Conservation (phyloP, 2,329 filamentous ascomycete species). For the Fusarium sp. region DNA sequence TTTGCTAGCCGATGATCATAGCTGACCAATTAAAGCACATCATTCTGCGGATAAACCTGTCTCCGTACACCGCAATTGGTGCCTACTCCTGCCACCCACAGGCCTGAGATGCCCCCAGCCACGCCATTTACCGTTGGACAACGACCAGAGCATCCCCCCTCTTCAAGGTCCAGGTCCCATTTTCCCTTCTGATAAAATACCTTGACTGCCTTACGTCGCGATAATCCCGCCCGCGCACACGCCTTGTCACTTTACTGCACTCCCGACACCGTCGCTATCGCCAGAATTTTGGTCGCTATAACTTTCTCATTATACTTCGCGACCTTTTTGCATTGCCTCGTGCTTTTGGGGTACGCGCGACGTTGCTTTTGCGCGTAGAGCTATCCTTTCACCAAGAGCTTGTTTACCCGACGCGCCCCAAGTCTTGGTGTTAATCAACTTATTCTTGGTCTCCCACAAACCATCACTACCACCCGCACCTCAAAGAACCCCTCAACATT, state of each 20-base stretch:
- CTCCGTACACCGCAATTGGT: background rate
- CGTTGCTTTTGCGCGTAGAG: slow-evolving; percentile 44
- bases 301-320: slow-evolving; percentile 28
- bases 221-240: slow-evolving; percentile 37
- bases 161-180: slow-evolving; percentile 43
- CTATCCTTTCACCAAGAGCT: slow-evolving; percentile 44
- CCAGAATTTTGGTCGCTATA: slow-evolving; percentile 40
- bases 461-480: slow-evolving; percentile 17
- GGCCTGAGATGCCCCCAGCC: slow-evolving; percentile 46
- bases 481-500: slow-evolving; percentile 10
- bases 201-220: slow-evolving; percentile 34
- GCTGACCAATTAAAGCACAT: background rate
- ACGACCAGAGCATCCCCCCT: slow-evolving; percentile 41
- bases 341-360: slow-evolving; percentile 45
- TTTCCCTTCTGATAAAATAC: slow-evolving; percentile 41
- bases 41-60: background rate
- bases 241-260: slow-evolving; percentile 33
- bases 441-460: slow-evolving; percentile 33
- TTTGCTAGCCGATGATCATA: background rate
- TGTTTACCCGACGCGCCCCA: slow-evolving; percentile 49
- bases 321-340: slow-evolving; percentile 40
- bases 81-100: slow-evolving; percentile 25
- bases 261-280: slow-evolving; percentile 37
- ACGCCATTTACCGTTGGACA: slow-evolving; percentile 50
- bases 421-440: slow-evolving; percentile 45